Evolutionary conservation across 1,284 basidiomycete species (phyloP), one percentile per base, ranked within the genome.

Genomic region (Trametes pubescens): DNA sequence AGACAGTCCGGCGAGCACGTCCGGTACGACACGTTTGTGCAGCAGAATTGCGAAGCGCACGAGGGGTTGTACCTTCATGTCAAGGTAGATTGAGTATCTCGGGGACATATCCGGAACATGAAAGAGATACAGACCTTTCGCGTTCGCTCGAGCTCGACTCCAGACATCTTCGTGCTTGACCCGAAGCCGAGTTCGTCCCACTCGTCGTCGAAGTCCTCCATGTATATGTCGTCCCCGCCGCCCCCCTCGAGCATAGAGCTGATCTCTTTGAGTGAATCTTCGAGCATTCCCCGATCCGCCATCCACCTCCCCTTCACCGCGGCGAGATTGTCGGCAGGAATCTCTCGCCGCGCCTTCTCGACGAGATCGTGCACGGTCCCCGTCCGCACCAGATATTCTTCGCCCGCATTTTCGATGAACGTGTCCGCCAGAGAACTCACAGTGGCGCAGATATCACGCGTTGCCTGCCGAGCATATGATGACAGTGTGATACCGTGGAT

Each of bases 141-240:
- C 10, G 71, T 66, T 14, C 73, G 67, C 35, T 70, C 69, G 6
- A 73, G 51, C 62, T 79, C 76, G 11, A 51, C 66, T 13, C 65
- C 67, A 6, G 73, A 71, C 67, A 76, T 68, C 55, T 73, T 72
- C 63, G 74, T 76, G 34, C 49, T 72, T 8, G 72, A 51, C 11
- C 74, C 74, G n/a, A 91, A 74, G 3, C 86, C 89, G 13, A 91
- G 77, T 66, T 91, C 90, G 63, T 84, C 84, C 89, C 88, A 91
- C 11, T 87, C 90, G 16, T 77, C 78, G 24, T 80, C 74, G 7
- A 74, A 76, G 4, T 76, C 74, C 18, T 71, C 72, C 14, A 74
- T 67, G 2, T 64, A 73, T 16, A 40, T 67, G 11, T 69, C 76
- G 10, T 69, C 71, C 4, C 68, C 73, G 6, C 69, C 72, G 11